Base-by-base conservation (phyloP, 179 eudicot genomes). In the Beta macrorhiza region DNA sequence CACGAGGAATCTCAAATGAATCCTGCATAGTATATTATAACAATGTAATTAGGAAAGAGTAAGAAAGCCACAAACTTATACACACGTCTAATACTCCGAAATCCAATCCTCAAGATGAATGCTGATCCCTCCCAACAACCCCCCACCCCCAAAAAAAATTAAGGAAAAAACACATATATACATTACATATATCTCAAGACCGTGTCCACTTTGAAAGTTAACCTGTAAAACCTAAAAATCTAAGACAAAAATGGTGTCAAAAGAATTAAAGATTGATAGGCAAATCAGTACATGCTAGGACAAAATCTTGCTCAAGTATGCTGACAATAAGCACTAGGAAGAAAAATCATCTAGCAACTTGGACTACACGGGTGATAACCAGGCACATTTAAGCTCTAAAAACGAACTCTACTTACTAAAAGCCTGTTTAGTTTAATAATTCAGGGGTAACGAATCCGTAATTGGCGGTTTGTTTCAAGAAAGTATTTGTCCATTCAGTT, bases 1-100 rank as follows among this genome's bases (percentile, higher is more conserved):
- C 88, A 11, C 91, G 92, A 73, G 91, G 91, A 84, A 85, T 80
- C 91, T 87, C 95, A 86, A 90, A 94, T 13, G 93, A 91, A 45
- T 84, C 88, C 96, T 93, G 83, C 20, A 82, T 65, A 75, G 57
- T 44, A 59, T 13, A 2, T 65, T 56, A 75, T 51, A 25, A 58
- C 53, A 52, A 29, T 22, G 62, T 32, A 20, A 65, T 58, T 16
- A 65, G 71, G 19, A 29, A 20, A 74, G 7, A 75, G 83, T 32
- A 0, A 56, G 51, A 42, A 63, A 59, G 32, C 45, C 12, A 68
- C 51, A 12, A 20, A 76, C 13, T 69, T 5, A 49, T 68, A 52
- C 16, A 76, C 42, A 47, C 58, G 10, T 11, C 20, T 64, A 32
- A 64, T 7, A 9, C 17, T n/a, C 29, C 42, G n/a, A 14, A 20